Evolutionary conservation across 73 alveolate species (phyloP), one percentile per base, ranked within the genome.

Genomic region (Tetrahymena borealis): DNA sequence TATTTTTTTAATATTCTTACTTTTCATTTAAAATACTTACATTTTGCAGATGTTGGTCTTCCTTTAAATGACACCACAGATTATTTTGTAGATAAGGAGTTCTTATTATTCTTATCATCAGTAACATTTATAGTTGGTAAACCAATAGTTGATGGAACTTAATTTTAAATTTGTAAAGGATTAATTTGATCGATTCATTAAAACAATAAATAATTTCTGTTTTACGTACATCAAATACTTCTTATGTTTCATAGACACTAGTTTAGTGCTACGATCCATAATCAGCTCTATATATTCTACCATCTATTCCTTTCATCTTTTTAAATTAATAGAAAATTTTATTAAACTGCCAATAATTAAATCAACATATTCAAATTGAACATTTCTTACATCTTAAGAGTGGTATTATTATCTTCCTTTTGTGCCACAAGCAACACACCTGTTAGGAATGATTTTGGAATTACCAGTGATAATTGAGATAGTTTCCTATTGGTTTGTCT

Each of bases 21-120:
- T 7, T 0, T 3, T 20, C 13, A 60, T 15, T 60, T 13, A 20
- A 60, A n/a, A 60, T 60, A 5, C 9, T 60, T 60, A 60, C 85
- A 60, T 60, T 60, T 60, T 60, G 85, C 85, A 60, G 85, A 60
- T 24, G 85, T 60, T 60, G 85, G 85, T 60, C 85, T 60, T n/a
- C 85, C 85, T 60, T 60, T 60, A 28, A 60, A 60, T n/a, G 85
- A 60, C 3, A 60, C 85, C 1, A 60, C 85, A 15, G 85, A 60
- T n/a, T 60, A 28, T 35, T 60, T 60, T 3, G 85, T 60, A 4
- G 85, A 24, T 0, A 60, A 35, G n/a, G n/a, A 60, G 85, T 35
- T 60, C 28, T 60, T 60, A n/a, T 60, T 60, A 60, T 6, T 15
- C 31, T 60, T 60, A 24, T 60, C 85, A 18, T 60, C 85, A 20